Evolutionary conservation across 441 rosid genomes (phyloP), one percentile per base, ranked within the genome.

Genomic region (Populus tomentosa): DNA sequence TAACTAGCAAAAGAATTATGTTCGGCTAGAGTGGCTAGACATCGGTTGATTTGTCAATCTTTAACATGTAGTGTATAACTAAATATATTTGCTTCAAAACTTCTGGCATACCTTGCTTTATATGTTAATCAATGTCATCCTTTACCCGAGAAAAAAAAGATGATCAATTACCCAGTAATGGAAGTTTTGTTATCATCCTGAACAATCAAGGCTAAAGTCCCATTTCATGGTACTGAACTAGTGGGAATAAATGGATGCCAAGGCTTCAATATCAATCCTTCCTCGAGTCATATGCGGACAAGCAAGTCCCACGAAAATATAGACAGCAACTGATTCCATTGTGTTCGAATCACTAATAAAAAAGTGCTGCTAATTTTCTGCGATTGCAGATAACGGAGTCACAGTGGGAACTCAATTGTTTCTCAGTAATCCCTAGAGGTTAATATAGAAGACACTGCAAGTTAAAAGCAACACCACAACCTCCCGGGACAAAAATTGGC

Each of bases 391-490:
- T 23, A 56, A 65, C 11, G 16, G 21, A 13, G 69, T 26, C 23
- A 62, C 69, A 16, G 23, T 30, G n/a, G 3, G 4, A 30, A 67
- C 11, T 30, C 38, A 16, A 36, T 10, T 62, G 28, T 69, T 69
- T 2, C 26, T 70, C 21, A 32, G 70, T 42, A n/a, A 67, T 64
- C 63, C 63, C 30, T 7, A 9, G 7, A 50, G n/a, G 26, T 6
- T 14, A 33, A 24, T 10, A 65, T 33, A 59, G 24, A 21, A 65
- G 38, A 21, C 23, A 62, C 13, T 38, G 46, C 59, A 50, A 46
- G 46, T 66, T 69, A 1, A 21, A 61, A 66, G 73, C 77, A 24
- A 50, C 62, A 50, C 66, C 63, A 23, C 69, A 64, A 42, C 71
- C 67, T 63, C 62, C 10, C 11, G 20, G 38, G 20, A 40, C 28